These are phyloP conservation scores for Botrytis elliptica DNA, from an alignment of 2,329 filamentous ascomycete genomes.

Conservation along the genomic window DNA sequence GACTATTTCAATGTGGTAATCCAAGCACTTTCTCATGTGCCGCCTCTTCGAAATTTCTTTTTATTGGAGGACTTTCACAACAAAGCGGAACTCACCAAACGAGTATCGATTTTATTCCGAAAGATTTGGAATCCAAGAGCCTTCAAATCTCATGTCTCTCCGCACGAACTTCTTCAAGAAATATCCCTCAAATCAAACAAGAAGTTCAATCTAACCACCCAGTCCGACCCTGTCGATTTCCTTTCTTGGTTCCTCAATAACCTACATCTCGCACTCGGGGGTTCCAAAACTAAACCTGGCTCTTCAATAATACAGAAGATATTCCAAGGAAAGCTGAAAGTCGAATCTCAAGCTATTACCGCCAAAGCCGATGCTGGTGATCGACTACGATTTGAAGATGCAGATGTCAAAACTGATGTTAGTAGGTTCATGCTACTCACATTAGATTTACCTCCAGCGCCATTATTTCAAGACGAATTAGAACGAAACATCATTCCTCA, in stretches of 20 bases:
- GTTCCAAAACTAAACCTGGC: conserved; percentile 80
- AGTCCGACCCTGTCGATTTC: conserved; percentile 96
- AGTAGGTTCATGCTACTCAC: conserved; percentile 89
- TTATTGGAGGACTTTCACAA: conserved; percentile 78
- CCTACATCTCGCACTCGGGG: conserved; percentile 86
- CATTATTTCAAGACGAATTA: conserved; percentile 92
- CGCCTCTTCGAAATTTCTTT: conserved; percentile 86
- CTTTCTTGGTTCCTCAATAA: conserved; percentile 97
- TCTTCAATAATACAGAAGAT: conserved; percentile 86
- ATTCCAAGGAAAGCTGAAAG: conserved; percentile 88
- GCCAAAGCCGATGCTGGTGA: conserved; percentile 85
- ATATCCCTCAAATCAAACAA: conserved; percentile 88
- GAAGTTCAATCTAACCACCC: conserved; percentile 83
- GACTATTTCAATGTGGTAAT: conserved; percentile 97
- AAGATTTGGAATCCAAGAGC: conserved; percentile 98
- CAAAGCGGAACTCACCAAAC: conserved; percentile 77
- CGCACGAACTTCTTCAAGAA: conserved; percentile 94
- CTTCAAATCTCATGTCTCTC: conserved; percentile 95
- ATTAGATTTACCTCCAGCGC: conserved; percentile 85
- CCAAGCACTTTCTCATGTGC: conserved; percentile 86
- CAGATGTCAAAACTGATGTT: conserved; percentile 71
- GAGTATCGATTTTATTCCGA: conserved; percentile 84
- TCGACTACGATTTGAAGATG: conserved; percentile 88
- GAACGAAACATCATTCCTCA: conserved; percentile 96
- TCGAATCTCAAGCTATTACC: conserved; percentile 92